Evolutionary conservation across 768 basidiomycete genomes (phyloP), one percentile per base, ranked within the genome.

Genomic region (Lactarius psammicola): DNA sequence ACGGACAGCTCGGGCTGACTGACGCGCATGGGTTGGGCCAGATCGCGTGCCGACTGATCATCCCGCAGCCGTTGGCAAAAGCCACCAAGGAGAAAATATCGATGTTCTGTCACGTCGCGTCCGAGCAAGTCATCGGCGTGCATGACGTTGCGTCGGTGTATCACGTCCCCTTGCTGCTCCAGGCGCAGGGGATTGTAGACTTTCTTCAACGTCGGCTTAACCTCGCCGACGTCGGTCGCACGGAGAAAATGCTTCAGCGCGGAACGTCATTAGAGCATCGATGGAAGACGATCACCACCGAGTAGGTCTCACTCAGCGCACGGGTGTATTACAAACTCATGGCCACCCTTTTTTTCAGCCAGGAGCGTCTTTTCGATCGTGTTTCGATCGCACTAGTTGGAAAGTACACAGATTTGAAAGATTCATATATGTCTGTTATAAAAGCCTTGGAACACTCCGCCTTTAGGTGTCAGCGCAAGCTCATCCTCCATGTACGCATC

Each of bases 371-470:
- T 6, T 96, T 89, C 74, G 95, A 98, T 71, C 83, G 84, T 10
- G 94, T 97, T 54, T 85, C 85, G 54, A 90, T 99, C 68, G 94
- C 89, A 26, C 81, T 99, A 59, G 95, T 99, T 18, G 96, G 96
- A 54, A 99, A 99, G 78, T 99, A 99, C 80, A 98, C 95, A 15
- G 88, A 94, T 69, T 81, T 98, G 56, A 92, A 94, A 77, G 96
- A 99, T 76, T 97, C 95, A 31, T 99, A 99, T 76, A 98, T 98
- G 93, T 94, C 92, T 33, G 96, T 99, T 63, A 88, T 87, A 73
- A 99, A 99, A 81, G 87, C 97, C 26, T 81, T 99, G 40, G 96
- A 99, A 77, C 96, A 99, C 76, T 95, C 95, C 6, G 93, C 95
- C 1, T 94, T 98, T 80, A 86, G 94, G 51, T 91, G 96, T 62